Evolutionary conservation across 2,329 filamentous ascomycete species (phyloP).

Genomic region (Cladosporium colombiae): DNA sequence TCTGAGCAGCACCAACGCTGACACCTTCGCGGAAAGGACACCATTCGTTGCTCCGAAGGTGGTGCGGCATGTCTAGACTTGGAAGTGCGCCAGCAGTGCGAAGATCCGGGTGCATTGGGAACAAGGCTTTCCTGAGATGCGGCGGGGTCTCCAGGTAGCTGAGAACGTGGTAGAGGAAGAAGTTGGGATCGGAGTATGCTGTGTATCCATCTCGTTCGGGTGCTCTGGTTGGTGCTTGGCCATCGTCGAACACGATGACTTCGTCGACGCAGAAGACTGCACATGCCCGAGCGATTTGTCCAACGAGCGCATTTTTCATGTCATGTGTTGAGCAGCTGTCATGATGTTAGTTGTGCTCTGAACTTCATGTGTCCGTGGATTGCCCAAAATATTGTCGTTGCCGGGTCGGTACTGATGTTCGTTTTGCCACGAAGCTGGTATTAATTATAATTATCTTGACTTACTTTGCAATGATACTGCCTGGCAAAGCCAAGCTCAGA

Average conservation of each 20-base stretch:
- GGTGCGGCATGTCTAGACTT: slow-evolving; percentile 81
- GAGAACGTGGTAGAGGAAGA: slow-evolving; percentile 77
- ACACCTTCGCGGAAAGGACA: slow-evolving; percentile 79
- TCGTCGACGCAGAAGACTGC: slow-evolving; percentile 85
- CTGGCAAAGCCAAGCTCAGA: slow-evolving; percentile 74
- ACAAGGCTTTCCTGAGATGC: slow-evolving; percentile 73
- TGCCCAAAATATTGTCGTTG: neutral
- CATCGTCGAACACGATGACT: slow-evolving; percentile 78
- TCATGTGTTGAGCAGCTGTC: slow-evolving; percentile 70
- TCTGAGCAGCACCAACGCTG: slow-evolving; percentile 46
- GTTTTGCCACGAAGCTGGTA: neutral
- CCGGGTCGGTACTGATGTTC: neutral
- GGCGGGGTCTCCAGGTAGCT: slow-evolving; percentile 83
- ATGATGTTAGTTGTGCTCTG: neutral
- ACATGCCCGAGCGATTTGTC: slow-evolving; percentile 76
- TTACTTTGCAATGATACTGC: slow-evolving; percentile 75
- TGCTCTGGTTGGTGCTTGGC: slow-evolving; percentile 39
- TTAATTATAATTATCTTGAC: slow-evolving; percentile 26
- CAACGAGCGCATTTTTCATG: slow-evolving; percentile 71
- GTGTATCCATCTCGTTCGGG: slow-evolving; percentile 56
- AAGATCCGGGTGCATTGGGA: slow-evolving; percentile 77
- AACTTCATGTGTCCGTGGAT: neutral
- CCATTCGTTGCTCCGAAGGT: slow-evolving; percentile 74
- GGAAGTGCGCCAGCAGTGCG: slow-evolving; percentile 71
- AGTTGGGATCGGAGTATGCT: slow-evolving; percentile 71